Evolutionary conservation across 176 grass and related monocot genomes (phyloP).

Genomic region (Triticum dicoccoides): DNA sequence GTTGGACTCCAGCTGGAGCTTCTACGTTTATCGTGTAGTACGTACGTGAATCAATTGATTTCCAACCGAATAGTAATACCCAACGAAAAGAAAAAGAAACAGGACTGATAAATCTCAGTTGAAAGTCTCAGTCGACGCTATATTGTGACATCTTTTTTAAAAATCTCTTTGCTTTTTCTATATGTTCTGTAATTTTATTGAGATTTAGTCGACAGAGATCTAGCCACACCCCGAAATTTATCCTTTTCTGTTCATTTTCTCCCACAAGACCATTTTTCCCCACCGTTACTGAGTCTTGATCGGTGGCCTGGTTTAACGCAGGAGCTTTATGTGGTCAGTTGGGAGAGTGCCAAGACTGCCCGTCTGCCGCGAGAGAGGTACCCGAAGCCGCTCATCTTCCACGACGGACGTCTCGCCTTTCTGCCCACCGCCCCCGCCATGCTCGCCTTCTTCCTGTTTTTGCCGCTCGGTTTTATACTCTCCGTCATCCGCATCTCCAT

Average conservation of each 20-base stretch:
- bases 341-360: constrained; percentile 30
- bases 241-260: neutral
- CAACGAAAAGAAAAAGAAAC: too few relatives aligned
- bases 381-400: constrained; percentile 91
- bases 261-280: neutral
- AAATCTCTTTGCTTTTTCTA: too few relatives aligned
- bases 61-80: too few relatives aligned
- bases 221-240: too few relatives aligned
- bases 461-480: constrained; percentile 61
- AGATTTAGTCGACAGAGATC: too few relatives aligned
- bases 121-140: too few relatives aligned
- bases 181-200: too few relatives aligned
- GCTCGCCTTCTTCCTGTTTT: constrained; percentile 66
- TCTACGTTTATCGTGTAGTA: too few relatives aligned
- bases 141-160: too few relatives aligned
- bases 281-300: neutral
- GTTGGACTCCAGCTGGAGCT: too few relatives aligned
- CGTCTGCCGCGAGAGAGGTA: constrained; percentile 58
- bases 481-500: constrained; percentile 52
- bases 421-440: constrained; percentile 55
- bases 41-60: too few relatives aligned
- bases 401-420: constrained; percentile 83
- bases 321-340: constrained; percentile 61
- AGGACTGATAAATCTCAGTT: too few relatives aligned
- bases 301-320: neutral